Evolutionary conservation across 495 filamentous ascomycete species (phyloP).

Genomic region (Trypethelium eluteriae): DNA sequence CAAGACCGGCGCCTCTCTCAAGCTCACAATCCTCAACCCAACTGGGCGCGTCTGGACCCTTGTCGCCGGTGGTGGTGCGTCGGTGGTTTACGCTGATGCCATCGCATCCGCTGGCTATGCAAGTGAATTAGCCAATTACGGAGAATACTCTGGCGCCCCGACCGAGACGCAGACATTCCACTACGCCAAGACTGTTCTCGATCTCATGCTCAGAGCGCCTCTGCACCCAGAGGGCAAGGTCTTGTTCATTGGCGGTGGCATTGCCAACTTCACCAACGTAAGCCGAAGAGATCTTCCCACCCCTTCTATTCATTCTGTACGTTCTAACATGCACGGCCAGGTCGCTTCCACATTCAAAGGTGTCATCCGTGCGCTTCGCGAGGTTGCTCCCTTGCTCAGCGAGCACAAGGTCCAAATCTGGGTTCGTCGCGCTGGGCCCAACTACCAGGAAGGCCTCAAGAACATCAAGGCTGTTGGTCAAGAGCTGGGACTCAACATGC

Average conservation of each 20-base stretch:
- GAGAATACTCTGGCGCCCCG: slow-evolving; percentile 97
- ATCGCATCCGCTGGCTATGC: slow-evolving; percentile 96
- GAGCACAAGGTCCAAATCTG: slow-evolving; percentile 99
- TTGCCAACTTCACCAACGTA: slow-evolving; percentile 97
- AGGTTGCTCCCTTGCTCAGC: slow-evolving; percentile 73
- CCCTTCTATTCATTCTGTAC: background rate
- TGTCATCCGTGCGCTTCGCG: slow-evolving; percentile 93
- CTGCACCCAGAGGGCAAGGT: slow-evolving; percentile 85
- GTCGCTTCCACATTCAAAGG: slow-evolving; percentile 99
- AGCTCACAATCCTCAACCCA: slow-evolving; percentile 91
- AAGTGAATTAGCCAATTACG: slow-evolving; percentile 96
- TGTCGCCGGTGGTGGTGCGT: slow-evolving; percentile 98
- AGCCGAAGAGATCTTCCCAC: slow-evolving; percentile 15
- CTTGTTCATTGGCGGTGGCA: slow-evolving; percentile 98
- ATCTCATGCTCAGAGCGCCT: slow-evolving; percentile 94
- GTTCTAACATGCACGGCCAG: slow-evolving; percentile 34
- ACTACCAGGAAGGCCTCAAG: slow-evolving; percentile 99
- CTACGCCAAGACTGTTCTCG: slow-evolving; percentile 92
- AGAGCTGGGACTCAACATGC: slow-evolving; percentile 87
- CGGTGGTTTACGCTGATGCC: slow-evolving; percentile 97
- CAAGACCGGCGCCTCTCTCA: slow-evolving; percentile 97
- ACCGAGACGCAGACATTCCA: slow-evolving; percentile 98
- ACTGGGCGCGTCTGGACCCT: slow-evolving; percentile 93
- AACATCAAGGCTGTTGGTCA: slow-evolving; percentile 96
- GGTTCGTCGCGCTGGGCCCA: slow-evolving; percentile 97